These are phyloP conservation scores for Flammula alnicola DNA, from an alignment of 1,284 basidiomycete genomes.

Conservation along the genomic window DNA sequence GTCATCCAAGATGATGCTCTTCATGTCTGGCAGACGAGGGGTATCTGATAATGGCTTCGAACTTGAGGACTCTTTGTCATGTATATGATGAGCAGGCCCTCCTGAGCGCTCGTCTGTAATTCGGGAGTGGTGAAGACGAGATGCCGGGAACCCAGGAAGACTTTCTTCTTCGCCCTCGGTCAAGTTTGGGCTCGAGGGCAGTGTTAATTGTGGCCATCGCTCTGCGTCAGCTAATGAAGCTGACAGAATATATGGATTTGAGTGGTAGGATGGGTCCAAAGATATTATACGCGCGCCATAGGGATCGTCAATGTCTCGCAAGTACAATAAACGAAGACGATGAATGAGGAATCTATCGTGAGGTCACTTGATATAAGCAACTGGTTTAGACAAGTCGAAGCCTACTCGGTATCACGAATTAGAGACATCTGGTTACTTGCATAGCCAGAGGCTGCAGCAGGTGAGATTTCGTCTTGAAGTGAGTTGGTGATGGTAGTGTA, in stretches of 20 bases:
- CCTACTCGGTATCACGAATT: background rate
- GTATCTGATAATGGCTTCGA: slow-evolving; percentile 17
- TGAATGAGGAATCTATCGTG: slow-evolving; percentile 84
- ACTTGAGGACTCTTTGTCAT: background rate
- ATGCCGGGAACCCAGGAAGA: slow-evolving; percentile 57
- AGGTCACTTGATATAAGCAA: background rate
- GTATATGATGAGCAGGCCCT: background rate
- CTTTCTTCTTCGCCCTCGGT: slow-evolving; percentile 62
- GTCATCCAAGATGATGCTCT: slow-evolving; percentile 37
- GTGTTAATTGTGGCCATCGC: slow-evolving; percentile 82
- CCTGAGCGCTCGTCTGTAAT: slow-evolving; percentile 69
- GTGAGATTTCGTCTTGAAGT: too few species aligned
- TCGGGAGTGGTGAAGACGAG: slow-evolving; percentile 78
- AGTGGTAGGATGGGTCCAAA: slow-evolving; percentile 70
- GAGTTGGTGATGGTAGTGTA: too few species aligned
- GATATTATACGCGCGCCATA: slow-evolving; percentile 82
- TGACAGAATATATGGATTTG: slow-evolving; percentile 83
- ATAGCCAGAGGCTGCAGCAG: too few species aligned
- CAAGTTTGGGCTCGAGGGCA: slow-evolving; percentile 68
- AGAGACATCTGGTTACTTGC: background rate
- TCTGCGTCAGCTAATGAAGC: slow-evolving; percentile 78
- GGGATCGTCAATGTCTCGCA: slow-evolving; percentile 87
- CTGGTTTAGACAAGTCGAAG: background rate
- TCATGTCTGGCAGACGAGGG: slow-evolving; percentile 36
- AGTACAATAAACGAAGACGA: slow-evolving; percentile 80